Evolutionary conservation across 2,329 filamentous ascomycete genomes (phyloP).

Genomic region (Penicillium psychrosexuale): DNA sequence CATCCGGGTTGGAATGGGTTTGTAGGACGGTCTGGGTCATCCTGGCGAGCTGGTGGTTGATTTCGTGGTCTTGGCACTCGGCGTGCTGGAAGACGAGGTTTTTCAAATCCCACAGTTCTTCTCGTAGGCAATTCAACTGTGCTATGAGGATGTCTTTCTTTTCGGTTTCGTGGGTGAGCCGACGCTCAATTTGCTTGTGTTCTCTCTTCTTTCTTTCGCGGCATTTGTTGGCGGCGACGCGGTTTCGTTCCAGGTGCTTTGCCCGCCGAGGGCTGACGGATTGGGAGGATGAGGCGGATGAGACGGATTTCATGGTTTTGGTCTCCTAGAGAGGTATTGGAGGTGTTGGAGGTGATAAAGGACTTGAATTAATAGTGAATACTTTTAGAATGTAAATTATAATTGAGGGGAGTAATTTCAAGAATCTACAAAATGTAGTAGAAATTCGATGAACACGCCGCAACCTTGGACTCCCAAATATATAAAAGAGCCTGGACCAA

Average conservation of each 20-base stretch:
- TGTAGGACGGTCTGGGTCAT: constrained; percentile 15
- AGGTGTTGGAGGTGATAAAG: not conserved
- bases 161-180: constrained; percentile 15
- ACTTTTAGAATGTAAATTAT: no score
- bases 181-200: constrained; percentile 18
- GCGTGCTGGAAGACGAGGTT: constrained; percentile 22
- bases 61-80: constrained; percentile 17
- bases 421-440: not conserved
- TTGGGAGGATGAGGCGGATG: not conserved
- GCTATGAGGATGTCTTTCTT: constrained; percentile 18
- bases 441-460: no score
- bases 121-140: constrained; percentile 14
- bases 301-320: not conserved
- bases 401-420: no score
- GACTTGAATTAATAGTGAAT: no score
- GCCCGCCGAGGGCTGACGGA: constrained; percentile 6
- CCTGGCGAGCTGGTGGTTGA: constrained; percentile 17
- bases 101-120: constrained; percentile 22
- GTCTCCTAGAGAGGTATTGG: not conserved
- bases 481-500: constrained; percentile 2
- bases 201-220: constrained; percentile 22
- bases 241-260: constrained; percentile 24
- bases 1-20: not conserved
- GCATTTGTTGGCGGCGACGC: constrained; percentile 25
- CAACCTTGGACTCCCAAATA: not conserved